Evolutionary conservation across 495 filamentous ascomycete species (phyloP), one percentile per base, ranked within the genome.

Genomic region (Podospora appendiculata): DNA sequence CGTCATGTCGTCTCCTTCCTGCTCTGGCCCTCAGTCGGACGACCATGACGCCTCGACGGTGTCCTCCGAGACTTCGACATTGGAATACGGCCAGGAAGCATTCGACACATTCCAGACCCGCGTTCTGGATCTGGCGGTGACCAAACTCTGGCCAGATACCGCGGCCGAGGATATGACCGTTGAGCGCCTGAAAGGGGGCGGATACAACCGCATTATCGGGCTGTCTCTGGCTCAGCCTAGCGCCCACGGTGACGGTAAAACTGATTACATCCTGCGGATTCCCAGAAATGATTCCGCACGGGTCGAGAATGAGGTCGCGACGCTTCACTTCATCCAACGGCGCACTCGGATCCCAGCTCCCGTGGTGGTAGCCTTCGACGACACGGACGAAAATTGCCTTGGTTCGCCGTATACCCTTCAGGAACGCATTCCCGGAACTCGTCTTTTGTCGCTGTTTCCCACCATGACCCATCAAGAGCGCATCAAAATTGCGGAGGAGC

Each of bases 161-260:
- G 17, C 6, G 1, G 9, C 17, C 16, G 19, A 32, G 3, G 17
- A 45, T 25, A 17, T 42, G 1, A 17, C 14, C 13, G 41, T 42
- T 10, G 43, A 52, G 8, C 17, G 35, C 4, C 16, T 52, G 32
- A 25, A 2, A 6, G 40, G 40, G 2, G 44, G 51, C 3, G 17
- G 44, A 18, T 53, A 40, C 35, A 53, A 53, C 38, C 51, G 44
- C 25, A 42, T 48, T 17, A 41, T 53, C 6, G 51, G 51, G 3
- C 45, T 53, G 6, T 14, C 38, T 6, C 25, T 2, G 25, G 25
- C n/a, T n/a, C n/a, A n/a, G n/a, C n/a, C n/a, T n/a, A 11, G 32
- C 8, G 4, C 45, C 13, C 25, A 17, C n/a, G 11, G 16, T 9
- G 8, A 41, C 4, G 11, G 14, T 12, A 11, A 32, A 10, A 7